Evolutionary conservation across 2,329 filamentous ascomycete genomes (phyloP).

Genomic region (Trichoderma arundinaceum): DNA sequence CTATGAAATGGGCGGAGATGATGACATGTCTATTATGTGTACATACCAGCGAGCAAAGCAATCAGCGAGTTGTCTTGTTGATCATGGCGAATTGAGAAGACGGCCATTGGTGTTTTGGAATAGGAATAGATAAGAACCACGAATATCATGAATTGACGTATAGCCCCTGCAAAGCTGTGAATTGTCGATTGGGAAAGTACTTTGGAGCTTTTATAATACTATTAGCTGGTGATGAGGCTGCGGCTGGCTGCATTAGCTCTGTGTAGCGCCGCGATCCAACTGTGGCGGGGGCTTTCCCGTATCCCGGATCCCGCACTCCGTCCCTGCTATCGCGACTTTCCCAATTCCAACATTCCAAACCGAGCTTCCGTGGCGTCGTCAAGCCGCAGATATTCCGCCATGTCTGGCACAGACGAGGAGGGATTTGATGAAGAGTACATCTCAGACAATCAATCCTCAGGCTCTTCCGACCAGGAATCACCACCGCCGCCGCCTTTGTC

Average conservation of each 20-base stretch:
- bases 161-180: background rate
- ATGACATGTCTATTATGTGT: background rate
- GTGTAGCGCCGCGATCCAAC: too few species aligned
- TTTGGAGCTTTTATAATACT: too few species aligned
- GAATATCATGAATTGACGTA: slow-evolving; percentile 13
- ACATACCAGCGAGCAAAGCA: slow-evolving; percentile 15
- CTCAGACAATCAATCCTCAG: slow-evolving; percentile 43
- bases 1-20: background rate
- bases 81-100: background rate
- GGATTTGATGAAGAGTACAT: slow-evolving; percentile 43
- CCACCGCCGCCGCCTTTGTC: slow-evolving; percentile 54
- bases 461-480: slow-evolving; percentile 45
- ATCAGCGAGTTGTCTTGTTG: background rate
- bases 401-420: slow-evolving; percentile 46
- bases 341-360: slow-evolving; percentile 7
- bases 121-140: slow-evolving; percentile 23
- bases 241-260: too few species aligned
- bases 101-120: background rate
- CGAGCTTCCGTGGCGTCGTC: background rate
- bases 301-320: background rate
- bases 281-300: background rate
- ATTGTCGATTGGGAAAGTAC: too few species aligned
- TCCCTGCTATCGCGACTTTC: background rate
- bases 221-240: background rate
- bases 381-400: slow-evolving; percentile 14